These are phyloP conservation scores for Neophaeococcomyces mojaviensis DNA, from an alignment of 2,329 filamentous ascomycete species.

Conservation along the genomic window DNA sequence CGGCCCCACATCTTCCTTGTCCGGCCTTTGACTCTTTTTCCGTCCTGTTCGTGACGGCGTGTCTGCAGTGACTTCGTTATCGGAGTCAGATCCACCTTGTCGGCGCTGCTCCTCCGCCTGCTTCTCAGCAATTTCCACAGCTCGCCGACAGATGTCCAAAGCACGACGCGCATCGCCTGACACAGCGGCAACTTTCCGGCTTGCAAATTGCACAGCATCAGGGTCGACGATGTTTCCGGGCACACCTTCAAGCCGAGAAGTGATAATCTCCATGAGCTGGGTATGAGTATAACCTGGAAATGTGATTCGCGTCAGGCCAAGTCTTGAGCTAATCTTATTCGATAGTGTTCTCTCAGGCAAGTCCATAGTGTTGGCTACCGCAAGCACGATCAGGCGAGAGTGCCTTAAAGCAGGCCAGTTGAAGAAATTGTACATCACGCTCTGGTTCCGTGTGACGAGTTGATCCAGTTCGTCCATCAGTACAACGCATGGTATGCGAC, in stretches of 20 bases:
- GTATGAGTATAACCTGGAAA: conserved; percentile 97
- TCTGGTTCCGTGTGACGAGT: conserved; percentile 94
- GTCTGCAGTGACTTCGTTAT: conserved; percentile 25
- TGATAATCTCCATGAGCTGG: conserved; percentile 94
- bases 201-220: conserved; percentile 92
- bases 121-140: conserved; percentile 87
- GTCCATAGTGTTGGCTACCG: conserved; percentile 98
- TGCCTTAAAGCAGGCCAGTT: conserved; percentile 94
- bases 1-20: conserved; percentile 14
- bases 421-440: conserved; percentile 99
- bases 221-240: conserved; percentile 82
- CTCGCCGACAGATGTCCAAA: conserved; percentile 87
- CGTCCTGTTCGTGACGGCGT: conserved; percentile 39
- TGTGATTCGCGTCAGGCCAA: conserved; percentile 86
- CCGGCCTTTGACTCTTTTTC: conserved; percentile 15
- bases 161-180: conserved; percentile 88
- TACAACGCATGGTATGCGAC: conserved; percentile 89
- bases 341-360: conserved; percentile 89
- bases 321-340: conserved; percentile 94
- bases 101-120: conserved; percentile 44
- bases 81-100: conserved; percentile 27
- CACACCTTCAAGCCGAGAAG: conserved; percentile 83
- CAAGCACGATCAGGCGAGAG: conserved; percentile 87
- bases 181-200: conserved; percentile 91
- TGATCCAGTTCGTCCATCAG: conserved; percentile 98